A percentile compares a stretch with the other conserved stretches of the same genome.
Evolutionary conservation across 306 rosid species (phyloP).

Genomic region (Hippophae tibetana): DNA sequence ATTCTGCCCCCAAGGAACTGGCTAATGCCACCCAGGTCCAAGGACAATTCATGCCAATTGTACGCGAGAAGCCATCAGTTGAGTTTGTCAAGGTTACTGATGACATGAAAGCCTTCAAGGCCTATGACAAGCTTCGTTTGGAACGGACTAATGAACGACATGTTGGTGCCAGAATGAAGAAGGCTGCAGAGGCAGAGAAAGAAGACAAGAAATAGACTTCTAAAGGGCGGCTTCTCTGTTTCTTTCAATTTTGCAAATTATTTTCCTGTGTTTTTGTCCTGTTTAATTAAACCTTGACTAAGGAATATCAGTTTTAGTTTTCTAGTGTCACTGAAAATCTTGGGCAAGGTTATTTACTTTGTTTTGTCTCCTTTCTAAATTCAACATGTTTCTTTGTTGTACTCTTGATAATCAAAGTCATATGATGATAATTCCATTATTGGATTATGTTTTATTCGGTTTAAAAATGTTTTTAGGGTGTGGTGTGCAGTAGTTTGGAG

Average conservation of each 20-base stretch:
- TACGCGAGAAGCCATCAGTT: slow-evolving; percentile 36
- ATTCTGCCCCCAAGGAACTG: slow-evolving; percentile 49
- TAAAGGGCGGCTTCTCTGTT: not conserved
- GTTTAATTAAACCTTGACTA: too few relatives aligned
- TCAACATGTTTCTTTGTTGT: too few relatives aligned
- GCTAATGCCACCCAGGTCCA: slow-evolving; percentile 52
- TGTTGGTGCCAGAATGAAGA: slow-evolving; percentile 50
- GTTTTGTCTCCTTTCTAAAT: too few relatives aligned
- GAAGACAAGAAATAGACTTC: slow-evolving; percentile 44
- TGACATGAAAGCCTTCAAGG: slow-evolving; percentile 45
- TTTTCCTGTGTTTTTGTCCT: not conserved
- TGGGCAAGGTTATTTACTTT: too few relatives aligned
- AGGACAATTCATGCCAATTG: slow-evolving; percentile 44
- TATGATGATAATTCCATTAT: too few relatives aligned
- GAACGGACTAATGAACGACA: slow-evolving; percentile 44
- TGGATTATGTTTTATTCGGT: too few relatives aligned
- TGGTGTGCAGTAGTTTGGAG: too few relatives aligned
- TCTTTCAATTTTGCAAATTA: not conserved
- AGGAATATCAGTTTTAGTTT: too few relatives aligned
- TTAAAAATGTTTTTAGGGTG: too few relatives aligned
- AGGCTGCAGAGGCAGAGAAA: slow-evolving; percentile 55
- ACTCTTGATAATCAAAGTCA: too few relatives aligned
- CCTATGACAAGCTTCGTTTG: slow-evolving; percentile 45
- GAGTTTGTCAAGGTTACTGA: slow-evolving; percentile 53
- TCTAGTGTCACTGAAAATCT: too few relatives aligned